These are phyloP conservation scores for Termitomyces sp. DNA, from an alignment of 768 basidiomycete species.

Conservation along the genomic window DNA sequence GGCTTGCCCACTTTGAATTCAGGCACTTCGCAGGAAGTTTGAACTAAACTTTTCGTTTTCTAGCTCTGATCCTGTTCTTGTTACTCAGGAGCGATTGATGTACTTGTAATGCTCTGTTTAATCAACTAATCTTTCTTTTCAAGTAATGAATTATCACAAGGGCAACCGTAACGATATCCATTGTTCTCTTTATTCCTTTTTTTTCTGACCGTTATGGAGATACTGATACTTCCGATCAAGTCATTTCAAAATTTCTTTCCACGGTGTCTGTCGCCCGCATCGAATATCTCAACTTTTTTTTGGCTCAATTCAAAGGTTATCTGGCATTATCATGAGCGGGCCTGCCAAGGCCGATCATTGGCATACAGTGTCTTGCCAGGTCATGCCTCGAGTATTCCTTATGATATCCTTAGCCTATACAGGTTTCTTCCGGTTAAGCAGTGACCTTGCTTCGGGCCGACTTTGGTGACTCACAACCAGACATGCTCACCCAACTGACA, in stretches of 20 bases:
- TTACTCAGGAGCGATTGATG: neutral
- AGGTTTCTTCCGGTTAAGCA: too few relatives aligned
- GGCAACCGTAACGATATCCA: neutral
- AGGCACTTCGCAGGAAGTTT: neutral
- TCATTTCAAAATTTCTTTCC: neutral
- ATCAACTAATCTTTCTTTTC: too few relatives aligned
- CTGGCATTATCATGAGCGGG: neutral
- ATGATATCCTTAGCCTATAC: too few relatives aligned
- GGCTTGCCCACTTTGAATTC: constrained; percentile 3
- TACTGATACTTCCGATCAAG: neutral
- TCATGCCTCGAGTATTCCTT: too few relatives aligned
- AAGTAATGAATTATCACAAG: neutral
- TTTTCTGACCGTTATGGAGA: neutral
- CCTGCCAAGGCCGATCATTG: too few relatives aligned
- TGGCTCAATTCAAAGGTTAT: neutral
- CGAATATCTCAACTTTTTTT: neutral
- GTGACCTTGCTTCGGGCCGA: too few relatives aligned
- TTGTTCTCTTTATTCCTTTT: too few relatives aligned
- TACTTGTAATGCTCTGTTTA: neutral
- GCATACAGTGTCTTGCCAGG: too few relatives aligned
- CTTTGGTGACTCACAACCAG: too few relatives aligned
- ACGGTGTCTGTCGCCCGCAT: neutral
- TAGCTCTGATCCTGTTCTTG: too few relatives aligned
- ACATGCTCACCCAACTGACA: too few relatives aligned
- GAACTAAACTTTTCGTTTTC: neutral